Conservation (phyloP, 2,329 filamentous ascomycete species). For the Aspergillus sp. region DNA sequence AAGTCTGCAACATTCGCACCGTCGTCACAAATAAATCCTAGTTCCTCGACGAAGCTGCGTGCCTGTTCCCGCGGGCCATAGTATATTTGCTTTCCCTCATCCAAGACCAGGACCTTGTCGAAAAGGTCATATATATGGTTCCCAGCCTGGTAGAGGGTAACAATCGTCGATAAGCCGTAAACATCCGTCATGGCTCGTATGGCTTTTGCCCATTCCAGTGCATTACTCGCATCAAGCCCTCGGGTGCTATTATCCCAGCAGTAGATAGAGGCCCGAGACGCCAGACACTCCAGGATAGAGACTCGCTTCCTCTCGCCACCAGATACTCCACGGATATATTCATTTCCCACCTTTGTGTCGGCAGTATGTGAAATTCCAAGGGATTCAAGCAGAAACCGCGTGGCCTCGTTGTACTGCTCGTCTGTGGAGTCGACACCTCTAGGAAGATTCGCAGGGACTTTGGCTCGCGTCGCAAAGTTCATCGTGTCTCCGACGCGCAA, state of each 20-base stretch:
- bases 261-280: not conserved
- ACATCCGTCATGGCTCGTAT: not conserved
- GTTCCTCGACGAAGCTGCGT: not conserved
- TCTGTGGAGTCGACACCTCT: slow-evolving; percentile 49
- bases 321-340: not conserved
- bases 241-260: slow-evolving; percentile 7
- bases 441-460: slow-evolving; percentile 66
- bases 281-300: not conserved
- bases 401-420: slow-evolving; percentile 23
- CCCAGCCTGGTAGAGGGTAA: slow-evolving; percentile 3
- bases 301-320: slow-evolving; percentile 5
- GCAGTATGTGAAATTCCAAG: slow-evolving; percentile 58
- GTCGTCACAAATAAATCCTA: not conserved
- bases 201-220: not conserved
- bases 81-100: slow-evolving; percentile 6
- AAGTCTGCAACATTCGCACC: not conserved
- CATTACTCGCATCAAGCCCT: slow-evolving; percentile 2
- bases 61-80: not conserved
- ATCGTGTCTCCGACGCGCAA: slow-evolving; percentile 53
- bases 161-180: not conserved
- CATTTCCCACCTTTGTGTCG: slow-evolving; percentile 54
- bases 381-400: slow-evolving; percentile 52
- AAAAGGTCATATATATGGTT: not conserved
- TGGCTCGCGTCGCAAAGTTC: slow-evolving; percentile 58
- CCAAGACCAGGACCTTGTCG: not conserved